A percentile compares a stretch with the other conserved stretches of the same genome.
These are phyloP conservation scores for Coemansia sp. DNA, from an alignment of 192 early-diverging fungal species.

Conservation along the genomic window DNA sequence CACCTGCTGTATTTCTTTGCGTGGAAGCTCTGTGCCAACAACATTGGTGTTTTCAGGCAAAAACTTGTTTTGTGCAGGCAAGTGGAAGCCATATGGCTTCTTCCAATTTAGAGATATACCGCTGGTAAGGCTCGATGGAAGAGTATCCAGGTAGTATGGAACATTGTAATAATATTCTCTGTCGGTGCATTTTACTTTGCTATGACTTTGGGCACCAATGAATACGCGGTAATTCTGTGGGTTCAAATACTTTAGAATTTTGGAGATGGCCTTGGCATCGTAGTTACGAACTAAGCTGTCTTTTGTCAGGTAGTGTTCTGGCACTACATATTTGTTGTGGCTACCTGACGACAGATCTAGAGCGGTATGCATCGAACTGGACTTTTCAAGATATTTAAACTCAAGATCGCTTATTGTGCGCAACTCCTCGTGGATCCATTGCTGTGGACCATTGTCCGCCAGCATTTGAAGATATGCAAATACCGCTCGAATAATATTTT, in stretches of 20 bases:
- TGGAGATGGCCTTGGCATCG: slow-evolving; percentile 59
- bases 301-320: slow-evolving; percentile 66
- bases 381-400: slow-evolving; percentile 66
- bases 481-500: slow-evolving; percentile 23
- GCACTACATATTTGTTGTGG: slow-evolving; percentile 63
- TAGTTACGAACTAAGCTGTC: slow-evolving; percentile 60
- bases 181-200: slow-evolving; percentile 20
- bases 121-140: neutral
- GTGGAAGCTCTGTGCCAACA: neutral
- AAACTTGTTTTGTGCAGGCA: slow-evolving; percentile 11
- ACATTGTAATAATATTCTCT: slow-evolving; percentile 77
- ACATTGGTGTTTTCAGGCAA: slow-evolving; percentile 32
- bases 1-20: slow-evolving; percentile 3
- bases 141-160: slow-evolving; percentile 60
- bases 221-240: slow-evolving; percentile 59
- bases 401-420: slow-evolving; percentile 24
- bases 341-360: slow-evolving; percentile 62
- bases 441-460: slow-evolving; percentile 13
- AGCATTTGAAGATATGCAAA: slow-evolving; percentile 44
- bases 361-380: slow-evolving; percentile 55
- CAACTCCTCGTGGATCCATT: slow-evolving; percentile 35
- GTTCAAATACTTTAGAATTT: slow-evolving; percentile 57
- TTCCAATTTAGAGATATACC: neutral
- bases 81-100: slow-evolving; percentile 1
- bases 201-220: slow-evolving; percentile 37